Conservation (phyloP, 225 moss, liverwort and hornwort species). For the Sphagnum contortum region DNA sequence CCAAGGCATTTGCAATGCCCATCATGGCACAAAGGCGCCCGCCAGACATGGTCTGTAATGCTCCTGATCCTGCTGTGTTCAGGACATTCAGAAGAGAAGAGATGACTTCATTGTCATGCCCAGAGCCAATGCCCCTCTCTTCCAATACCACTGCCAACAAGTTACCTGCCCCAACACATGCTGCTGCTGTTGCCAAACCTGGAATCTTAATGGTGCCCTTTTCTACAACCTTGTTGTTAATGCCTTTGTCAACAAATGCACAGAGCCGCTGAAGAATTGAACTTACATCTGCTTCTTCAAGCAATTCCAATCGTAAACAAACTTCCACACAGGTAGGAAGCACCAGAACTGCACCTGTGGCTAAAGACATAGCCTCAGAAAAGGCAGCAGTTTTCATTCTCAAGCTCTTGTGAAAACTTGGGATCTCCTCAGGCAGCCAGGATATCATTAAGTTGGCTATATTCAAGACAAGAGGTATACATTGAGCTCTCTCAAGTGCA, state of each 20-base stretch:
- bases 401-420: background rate
- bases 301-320: constrained; percentile 24
- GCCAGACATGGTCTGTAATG: constrained; percentile 10
- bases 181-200: constrained; percentile 14
- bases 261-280: constrained; percentile 10
- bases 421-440: constrained; percentile 15
- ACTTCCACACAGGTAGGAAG: constrained; percentile 31
- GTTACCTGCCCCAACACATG: constrained; percentile 32
- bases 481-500: constrained; percentile 23
- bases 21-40: constrained; percentile 24
- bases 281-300: constrained; percentile 10
- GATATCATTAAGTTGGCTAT: constrained; percentile 28
- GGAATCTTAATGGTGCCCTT: constrained; percentile 11
- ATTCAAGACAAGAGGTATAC: constrained; percentile 17
- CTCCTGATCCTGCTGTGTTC: constrained; percentile 6
- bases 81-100: constrained; percentile 6
- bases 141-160: constrained; percentile 21
- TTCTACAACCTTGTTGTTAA: constrained; percentile 5
- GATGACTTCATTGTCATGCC: constrained; percentile 11
- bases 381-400: constrained; percentile 4
- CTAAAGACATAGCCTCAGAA: constrained; percentile 6
- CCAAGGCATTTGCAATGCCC: constrained; percentile 32
- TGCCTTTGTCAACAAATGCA: constrained; percentile 7
- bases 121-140: constrained; percentile 24
- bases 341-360: constrained; percentile 34